Evolutionary conservation across 331 rosid species (phyloP).

Genomic region (Telfairia occidentalis): DNA sequence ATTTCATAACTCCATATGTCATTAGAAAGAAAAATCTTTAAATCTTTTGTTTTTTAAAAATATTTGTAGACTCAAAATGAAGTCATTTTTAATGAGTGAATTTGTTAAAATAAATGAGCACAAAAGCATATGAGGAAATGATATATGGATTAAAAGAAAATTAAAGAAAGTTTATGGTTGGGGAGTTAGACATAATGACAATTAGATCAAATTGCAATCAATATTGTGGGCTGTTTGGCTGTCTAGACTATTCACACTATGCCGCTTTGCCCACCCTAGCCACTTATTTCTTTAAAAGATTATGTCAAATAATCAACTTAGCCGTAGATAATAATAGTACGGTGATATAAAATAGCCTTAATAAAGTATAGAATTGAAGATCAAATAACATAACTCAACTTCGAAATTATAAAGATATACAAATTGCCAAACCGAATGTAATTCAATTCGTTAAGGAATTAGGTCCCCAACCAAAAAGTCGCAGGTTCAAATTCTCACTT

Average conservation of each 20-base stretch:
- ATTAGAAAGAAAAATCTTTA: too few relatives aligned
- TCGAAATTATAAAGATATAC: too few relatives aligned
- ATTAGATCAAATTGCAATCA: conserved; percentile 18
- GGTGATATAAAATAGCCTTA: too few relatives aligned
- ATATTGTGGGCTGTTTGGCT: conserved; percentile 15
- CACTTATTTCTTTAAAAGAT: background rate
- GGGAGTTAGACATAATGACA: conserved; percentile 23
- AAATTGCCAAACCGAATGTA: too few relatives aligned
- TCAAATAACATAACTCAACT: too few relatives aligned
- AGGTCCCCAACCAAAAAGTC: too few relatives aligned
- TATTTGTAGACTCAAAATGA: background rate
- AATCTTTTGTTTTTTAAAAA: too few relatives aligned
- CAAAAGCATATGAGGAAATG: background rate
- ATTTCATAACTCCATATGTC: too few relatives aligned
- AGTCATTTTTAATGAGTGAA: background rate
- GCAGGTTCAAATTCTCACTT: too few relatives aligned
- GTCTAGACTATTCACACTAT: conserved; percentile 26
- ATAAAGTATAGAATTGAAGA: too few relatives aligned
- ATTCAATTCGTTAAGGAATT: too few relatives aligned
- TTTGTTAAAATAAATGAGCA: background rate
- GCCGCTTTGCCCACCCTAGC: background rate
- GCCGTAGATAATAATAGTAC: background rate
- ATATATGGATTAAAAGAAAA: background rate
- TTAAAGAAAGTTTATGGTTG: background rate
- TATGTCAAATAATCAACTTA: background rate